phyloP scores from a whole-genome alignment of 164 flowering plant species.

The Brasenia schreberi region DNA sequence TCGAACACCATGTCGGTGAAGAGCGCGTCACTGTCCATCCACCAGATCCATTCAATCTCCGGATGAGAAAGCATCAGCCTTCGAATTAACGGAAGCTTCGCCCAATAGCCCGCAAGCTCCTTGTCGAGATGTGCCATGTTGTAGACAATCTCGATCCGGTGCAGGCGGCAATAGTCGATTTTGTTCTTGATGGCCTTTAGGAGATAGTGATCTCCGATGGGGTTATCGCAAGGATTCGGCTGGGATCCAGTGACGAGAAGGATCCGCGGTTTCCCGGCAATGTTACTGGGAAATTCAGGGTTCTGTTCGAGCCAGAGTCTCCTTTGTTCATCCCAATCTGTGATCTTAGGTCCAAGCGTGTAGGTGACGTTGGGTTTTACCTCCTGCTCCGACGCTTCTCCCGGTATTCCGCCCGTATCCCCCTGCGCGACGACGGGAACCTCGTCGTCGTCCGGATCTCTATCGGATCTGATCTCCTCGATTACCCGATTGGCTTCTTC shows the following conservation, averaged over 20 bases:
- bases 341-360: slow-evolving; percentile 57
- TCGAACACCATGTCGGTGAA: slow-evolving; percentile 92
- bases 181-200: slow-evolving; percentile 72
- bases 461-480: slow-evolving; percentile 70
- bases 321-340: slow-evolving; percentile 48
- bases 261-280: slow-evolving; percentile 34
- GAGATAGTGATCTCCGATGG: slow-evolving; percentile 84
- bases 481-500: slow-evolving; percentile 47
- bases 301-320: slow-evolving; percentile 46
- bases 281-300: slow-evolving; percentile 42
- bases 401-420: not conserved
- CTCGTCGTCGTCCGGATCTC: slow-evolving; percentile 20
- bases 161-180: slow-evolving; percentile 82
- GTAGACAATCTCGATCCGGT: slow-evolving; percentile 78
- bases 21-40: slow-evolving; percentile 97
- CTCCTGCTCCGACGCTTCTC: slow-evolving; percentile 5
- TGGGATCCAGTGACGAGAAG: slow-evolving; percentile 74
- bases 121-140: slow-evolving; percentile 80
- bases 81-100: slow-evolving; percentile 70
- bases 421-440: slow-evolving; percentile 5
- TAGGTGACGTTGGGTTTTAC: slow-evolving; percentile 36
- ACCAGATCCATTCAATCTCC: slow-evolving; percentile 94
- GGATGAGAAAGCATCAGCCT: slow-evolving; percentile 77
- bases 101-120: slow-evolving; percentile 91
- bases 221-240: slow-evolving; percentile 77